A percentile compares a stretch with the other conserved stretches of the same genome.
These are phyloP conservation scores for Fusarium pininemorale DNA, from an alignment of 2,329 filamentous ascomycete species.

Conservation along the genomic window DNA sequence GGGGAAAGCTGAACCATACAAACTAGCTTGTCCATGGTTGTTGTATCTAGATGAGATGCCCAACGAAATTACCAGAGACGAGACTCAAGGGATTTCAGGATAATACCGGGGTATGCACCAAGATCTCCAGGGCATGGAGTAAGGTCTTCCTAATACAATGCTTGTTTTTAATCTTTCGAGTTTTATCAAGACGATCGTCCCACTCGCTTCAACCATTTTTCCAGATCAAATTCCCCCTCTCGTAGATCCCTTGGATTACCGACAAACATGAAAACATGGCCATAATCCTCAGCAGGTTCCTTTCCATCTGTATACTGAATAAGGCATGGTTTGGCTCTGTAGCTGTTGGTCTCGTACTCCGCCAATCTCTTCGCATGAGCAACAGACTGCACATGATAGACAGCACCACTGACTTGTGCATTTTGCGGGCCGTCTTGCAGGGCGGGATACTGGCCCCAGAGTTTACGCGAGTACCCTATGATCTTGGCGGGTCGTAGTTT, in stretches of 20 bases:
- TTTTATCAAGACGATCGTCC: neutral
- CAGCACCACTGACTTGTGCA: neutral
- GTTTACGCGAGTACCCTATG: neutral
- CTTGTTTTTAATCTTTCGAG: neutral
- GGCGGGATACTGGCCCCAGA: conserved; percentile 7
- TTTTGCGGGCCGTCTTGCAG: neutral
- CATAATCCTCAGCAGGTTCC: neutral
- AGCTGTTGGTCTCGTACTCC: conserved; percentile 5
- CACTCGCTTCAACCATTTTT: neutral
- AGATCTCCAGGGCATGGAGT: neutral
- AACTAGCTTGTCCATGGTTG: neutral
- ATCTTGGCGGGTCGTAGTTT: neutral
- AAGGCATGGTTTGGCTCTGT: neutral
- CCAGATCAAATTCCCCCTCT: neutral
- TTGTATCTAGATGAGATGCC: neutral
- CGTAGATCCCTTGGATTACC: neutral
- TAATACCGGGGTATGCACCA: neutral
- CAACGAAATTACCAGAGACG: neutral
- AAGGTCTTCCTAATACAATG: no score
- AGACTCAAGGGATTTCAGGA: neutral
- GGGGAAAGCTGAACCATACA: neutral
- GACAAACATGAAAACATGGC: neutral
- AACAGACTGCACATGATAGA: neutral
- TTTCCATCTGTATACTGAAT: neutral
- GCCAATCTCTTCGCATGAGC: neutral